Evolutionary conservation across 495 filamentous ascomycete species (phyloP), one percentile per base, ranked within the genome.

Genomic region (Tetracladium setigerum): DNA sequence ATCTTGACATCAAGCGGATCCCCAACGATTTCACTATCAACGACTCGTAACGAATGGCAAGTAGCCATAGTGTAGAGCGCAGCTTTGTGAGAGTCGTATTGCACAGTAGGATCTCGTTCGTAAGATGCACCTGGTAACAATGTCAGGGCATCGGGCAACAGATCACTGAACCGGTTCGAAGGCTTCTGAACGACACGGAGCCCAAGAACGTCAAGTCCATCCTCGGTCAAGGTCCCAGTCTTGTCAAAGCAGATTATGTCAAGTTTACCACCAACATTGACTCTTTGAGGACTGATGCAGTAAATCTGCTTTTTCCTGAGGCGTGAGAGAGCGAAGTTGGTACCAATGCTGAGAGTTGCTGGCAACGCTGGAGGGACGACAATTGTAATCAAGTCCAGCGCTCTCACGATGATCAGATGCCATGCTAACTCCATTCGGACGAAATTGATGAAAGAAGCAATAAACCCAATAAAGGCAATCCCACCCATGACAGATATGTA

Each of bases 221-320:
- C 94, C 64, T 97, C 94, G 2, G 94, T 99, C 17, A 99, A 70
- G 12, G 94, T 99, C 15, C 94, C 94, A 2, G 94, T 99, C 62
- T 99, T 99, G 65, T 99, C 94, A 54, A 99, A 99, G 66, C 92
- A 97, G 57, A 99, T 80, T 27, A 96, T 73, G 65, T 99, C 92
- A 6, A 99, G 69, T 61, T 96, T 97, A 5, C 94, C 94, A 13
- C 86, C 91, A 19, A 99, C 87, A 57, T 97, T 97, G 34, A 99
- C 90, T 51, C 82, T 78, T 59, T 99, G 94, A 1, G 94, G 94
- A 55, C 89, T 96, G 50, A 96, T 99, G 62, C 94, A 99, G 55
- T 94, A 99, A 37, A 99, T 96, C 19, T 85, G 72, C 56, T 92
- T 87, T 49, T 78, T 75, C 65, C 85, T 95, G 18, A 99, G 71